A percentile compares a stretch with the other conserved stretches of the same genome.
phyloP scores from a whole-genome alignment of 139 green algal genomes.

The Spirogloea muscicola region DNA sequence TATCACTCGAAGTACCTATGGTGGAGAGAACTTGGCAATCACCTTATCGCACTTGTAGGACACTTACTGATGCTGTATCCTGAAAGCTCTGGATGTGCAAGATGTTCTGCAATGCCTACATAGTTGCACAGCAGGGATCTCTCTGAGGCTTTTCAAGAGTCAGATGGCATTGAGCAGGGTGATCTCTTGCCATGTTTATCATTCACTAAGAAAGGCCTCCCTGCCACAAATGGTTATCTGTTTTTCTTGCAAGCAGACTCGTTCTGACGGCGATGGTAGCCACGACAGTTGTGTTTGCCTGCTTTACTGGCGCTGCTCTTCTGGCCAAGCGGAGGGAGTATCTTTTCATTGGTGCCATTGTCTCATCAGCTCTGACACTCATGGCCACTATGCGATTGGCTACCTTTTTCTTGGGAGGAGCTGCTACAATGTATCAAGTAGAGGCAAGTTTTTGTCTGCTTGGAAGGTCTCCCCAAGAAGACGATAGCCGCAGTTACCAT shows the following conservation, averaged over 20 bases:
- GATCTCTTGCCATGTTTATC: neutral
- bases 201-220: too few relatives aligned
- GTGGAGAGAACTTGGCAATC: neutral
- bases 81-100: neutral
- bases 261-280: slow-evolving; percentile 41
- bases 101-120: neutral
- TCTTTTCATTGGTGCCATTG: slow-evolving; percentile 43
- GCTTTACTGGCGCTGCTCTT: slow-evolving; percentile 39
- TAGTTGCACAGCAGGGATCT: neutral
- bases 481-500: too few relatives aligned
- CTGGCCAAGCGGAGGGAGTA: slow-evolving; percentile 29
- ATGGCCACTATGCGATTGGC: slow-evolving; percentile 45
- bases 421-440: slow-evolving; percentile 29
- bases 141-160: neutral
- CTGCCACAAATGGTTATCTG: neutral
- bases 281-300: slow-evolving; percentile 42
- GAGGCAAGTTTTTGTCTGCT: slow-evolving; percentile 22
- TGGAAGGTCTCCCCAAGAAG: too few relatives aligned
- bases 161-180: neutral
- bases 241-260: neutral
- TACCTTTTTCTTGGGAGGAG: slow-evolving; percentile 36
- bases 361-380: slow-evolving; percentile 38
- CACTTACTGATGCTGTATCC: neutral
- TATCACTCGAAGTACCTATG: neutral
- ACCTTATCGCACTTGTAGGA: neutral